These are phyloP conservation scores for Rubia tinctorum DNA, from an alignment of 305 asterid species.

Conservation along the genomic window DNA sequence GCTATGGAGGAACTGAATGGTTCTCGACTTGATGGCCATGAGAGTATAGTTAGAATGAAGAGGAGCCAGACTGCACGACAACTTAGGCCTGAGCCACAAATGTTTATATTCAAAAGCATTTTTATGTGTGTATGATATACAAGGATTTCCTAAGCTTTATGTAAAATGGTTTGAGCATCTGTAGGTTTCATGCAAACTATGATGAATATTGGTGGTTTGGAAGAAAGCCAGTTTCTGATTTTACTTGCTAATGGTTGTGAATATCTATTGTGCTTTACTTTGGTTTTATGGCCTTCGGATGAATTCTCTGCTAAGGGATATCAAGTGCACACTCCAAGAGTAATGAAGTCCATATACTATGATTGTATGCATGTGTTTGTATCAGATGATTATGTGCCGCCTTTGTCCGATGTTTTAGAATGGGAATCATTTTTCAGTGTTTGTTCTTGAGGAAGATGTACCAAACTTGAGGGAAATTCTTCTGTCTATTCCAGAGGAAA, in stretches of 20 bases:
- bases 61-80: constrained; percentile 75
- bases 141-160: background rate
- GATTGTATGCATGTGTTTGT: constrained; percentile 60
- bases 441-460: constrained; percentile 49
- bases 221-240: background rate
- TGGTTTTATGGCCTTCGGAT: background rate
- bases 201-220: background rate
- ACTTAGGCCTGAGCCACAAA: constrained; percentile 63
- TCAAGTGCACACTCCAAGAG: constrained; percentile 57
- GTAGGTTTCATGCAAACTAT: background rate
- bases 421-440: constrained; percentile 57
- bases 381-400: constrained; percentile 61
- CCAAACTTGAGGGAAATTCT: constrained; percentile 53
- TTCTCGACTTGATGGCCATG: constrained; percentile 46
- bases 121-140: background rate
- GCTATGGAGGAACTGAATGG: constrained; percentile 62
- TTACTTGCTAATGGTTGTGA: background rate
- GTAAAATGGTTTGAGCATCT: background rate
- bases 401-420: constrained; percentile 42
- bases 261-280: background rate
- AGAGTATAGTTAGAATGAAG: constrained; percentile 42
- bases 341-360: constrained; percentile 50
- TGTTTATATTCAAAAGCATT: constrained; percentile 16
- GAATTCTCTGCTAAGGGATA: constrained; percentile 38
- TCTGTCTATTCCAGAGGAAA: constrained; percentile 40